phyloP scores from a whole-genome alignment of 2,329 filamentous ascomycete genomes.

The Fusarium sp. region DNA sequence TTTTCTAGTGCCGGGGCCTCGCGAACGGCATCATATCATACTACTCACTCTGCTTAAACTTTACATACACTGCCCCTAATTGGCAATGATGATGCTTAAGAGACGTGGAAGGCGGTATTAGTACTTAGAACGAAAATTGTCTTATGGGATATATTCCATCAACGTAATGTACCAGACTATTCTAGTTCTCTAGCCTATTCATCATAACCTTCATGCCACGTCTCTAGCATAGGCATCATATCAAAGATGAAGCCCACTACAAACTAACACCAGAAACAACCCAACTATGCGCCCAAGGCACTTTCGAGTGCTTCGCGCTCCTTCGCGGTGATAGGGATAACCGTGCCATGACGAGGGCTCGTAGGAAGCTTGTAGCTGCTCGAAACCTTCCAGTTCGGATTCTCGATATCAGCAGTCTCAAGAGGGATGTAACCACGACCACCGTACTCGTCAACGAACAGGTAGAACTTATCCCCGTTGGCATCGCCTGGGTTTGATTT shows the following conservation, averaged over 20 bases:
- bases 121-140: neutral
- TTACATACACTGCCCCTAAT: neutral
- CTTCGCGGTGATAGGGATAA: slow-evolving; percentile 61
- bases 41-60: neutral
- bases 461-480: slow-evolving; percentile 65
- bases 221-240: neutral
- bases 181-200: neutral
- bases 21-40: neutral
- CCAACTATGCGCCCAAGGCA: slow-evolving; percentile 7
- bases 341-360: slow-evolving; percentile 66
- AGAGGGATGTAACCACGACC: slow-evolving; percentile 65
- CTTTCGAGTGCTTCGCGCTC: slow-evolving; percentile 24
- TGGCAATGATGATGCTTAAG: neutral
- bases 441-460: slow-evolving; percentile 66
- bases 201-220: neutral
- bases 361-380: slow-evolving; percentile 58
- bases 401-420: slow-evolving; percentile 61
- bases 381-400: slow-evolving; percentile 62
- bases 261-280: too few relatives aligned
- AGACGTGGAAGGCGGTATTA: neutral
- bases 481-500: slow-evolving; percentile 61
- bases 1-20: neutral
- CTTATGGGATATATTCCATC: neutral
- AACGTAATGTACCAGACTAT: neutral
- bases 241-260: neutral